A percentile compares a stretch with the other conserved stretches of the same genome.
These are phyloP conservation scores for Penicillium fimorum DNA, from an alignment of 495 filamentous ascomycete genomes.

Conservation along the genomic window DNA sequence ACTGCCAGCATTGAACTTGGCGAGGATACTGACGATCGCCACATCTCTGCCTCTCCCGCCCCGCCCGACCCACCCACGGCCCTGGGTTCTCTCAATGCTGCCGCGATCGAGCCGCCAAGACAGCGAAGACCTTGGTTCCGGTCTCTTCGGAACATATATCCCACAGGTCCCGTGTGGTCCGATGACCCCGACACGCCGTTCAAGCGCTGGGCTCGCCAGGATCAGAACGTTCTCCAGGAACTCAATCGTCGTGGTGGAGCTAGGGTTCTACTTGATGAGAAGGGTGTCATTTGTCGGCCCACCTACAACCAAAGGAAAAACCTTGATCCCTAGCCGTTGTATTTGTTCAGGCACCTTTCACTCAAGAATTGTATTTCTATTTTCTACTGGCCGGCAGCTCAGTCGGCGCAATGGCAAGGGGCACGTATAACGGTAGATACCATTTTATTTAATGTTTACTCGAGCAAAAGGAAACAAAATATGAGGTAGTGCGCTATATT, in stretches of 20 bases:
- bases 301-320: conserved; percentile 10
- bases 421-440: background rate
- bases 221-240: conserved; percentile 35
- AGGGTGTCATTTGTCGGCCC: conserved; percentile 33
- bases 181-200: conserved; percentile 42
- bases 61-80: conserved; percentile 7
- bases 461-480: background rate
- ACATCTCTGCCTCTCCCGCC: background rate
- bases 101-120: conserved; percentile 10
- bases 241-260: conserved; percentile 31
- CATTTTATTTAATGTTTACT: background rate
- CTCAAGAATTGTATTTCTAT: background rate
- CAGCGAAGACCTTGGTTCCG: conserved; percentile 33
- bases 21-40: conserved; percentile 22
- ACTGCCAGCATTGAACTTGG: conserved; percentile 47
- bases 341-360: background rate
- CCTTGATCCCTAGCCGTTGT: background rate
- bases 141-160: conserved; percentile 31
- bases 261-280: conserved; percentile 31
- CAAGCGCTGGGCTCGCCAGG: conserved; percentile 42
- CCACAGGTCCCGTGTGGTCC: conserved; percentile 30
- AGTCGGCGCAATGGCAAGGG: background rate
- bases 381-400: background rate
- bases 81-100: background rate
- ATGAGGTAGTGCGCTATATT: background rate